Base-by-base conservation (phyloP, 179 eudicot species). In the Carnegiea gigantea region DNA sequence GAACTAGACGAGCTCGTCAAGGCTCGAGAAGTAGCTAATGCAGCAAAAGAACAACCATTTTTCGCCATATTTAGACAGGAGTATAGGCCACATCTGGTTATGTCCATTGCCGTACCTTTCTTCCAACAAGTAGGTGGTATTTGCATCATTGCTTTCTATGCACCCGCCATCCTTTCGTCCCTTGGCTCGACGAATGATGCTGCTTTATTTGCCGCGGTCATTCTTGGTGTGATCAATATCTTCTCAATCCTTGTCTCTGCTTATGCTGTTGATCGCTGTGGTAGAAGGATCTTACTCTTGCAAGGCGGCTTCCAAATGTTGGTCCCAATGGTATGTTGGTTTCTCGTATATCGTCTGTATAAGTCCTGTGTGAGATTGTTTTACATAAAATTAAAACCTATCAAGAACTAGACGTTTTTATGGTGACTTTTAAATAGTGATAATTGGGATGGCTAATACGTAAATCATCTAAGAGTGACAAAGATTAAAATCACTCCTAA, bases 111-210 rank as follows among this genome's bases (percentile, higher is more conserved):
- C 21, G 83, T 88, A 30, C 89, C 91, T 0, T 81, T 78, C 76
- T 88, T 88, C 77, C 91, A 88, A 75, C 83, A 80, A 60, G 71
- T 86, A 10, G 76, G 86, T 0, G 89, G 90, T 30, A 88, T 88
- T 40, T 81, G 79, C 73, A 80, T 85, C 30, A 78, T 88, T 20
- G 82, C 85, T 18, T 89, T 85, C 43, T 87, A 86, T 38, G 88
- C 82, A 1, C 91, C 89, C 0, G 84, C 80, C 0, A 72, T 87
- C 0, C 79, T 89, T 70, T 73, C 82, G n/a, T 77, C 85, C 0
- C 54, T 87, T 10, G 89, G 89, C 26, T 77, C 85, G 10, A 80
- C 82, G 21, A 73, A 46, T n/a, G 67, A 81, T 21, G 82, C 87
- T 9, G 85, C 87, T 15, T 75, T 86, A 2, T 9, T 78, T n/a